phyloP scores from a whole-genome alignment of 306 rosid species.

The Ceratonia siliqua region DNA sequence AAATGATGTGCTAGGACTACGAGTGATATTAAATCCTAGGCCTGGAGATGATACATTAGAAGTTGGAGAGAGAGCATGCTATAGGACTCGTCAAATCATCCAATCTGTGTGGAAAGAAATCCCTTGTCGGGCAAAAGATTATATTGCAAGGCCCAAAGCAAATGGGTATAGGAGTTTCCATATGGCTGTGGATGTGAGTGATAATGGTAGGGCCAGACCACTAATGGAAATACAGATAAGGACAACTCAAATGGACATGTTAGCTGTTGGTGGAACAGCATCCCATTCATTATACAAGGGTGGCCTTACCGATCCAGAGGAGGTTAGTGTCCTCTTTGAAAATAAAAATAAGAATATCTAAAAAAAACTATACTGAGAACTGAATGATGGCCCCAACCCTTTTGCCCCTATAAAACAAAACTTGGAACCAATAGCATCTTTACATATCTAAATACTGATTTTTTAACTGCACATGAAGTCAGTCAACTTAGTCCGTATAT shows the following conservation, averaged over 20 bases:
- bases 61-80: constrained; percentile 79
- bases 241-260: constrained; percentile 79
- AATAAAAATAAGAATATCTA: constrained; percentile 1
- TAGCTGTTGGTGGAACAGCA: constrained; percentile 83
- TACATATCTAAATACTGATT: not conserved
- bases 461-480: not conserved
- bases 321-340: constrained; percentile 50
- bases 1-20: constrained; percentile 77
- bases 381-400: not conserved
- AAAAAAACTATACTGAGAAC: not conserved
- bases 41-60: constrained; percentile 41
- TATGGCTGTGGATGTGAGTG: constrained; percentile 89
- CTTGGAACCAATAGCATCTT: constrained; percentile 13
- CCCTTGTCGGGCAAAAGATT: constrained; percentile 78
- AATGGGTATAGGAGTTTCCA: constrained; percentile 91
- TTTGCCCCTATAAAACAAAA: not conserved
- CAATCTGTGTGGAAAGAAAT: constrained; percentile 79
- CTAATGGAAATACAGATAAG: constrained; percentile 90
- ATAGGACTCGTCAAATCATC: constrained; percentile 59
- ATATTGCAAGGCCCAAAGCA: constrained; percentile 76
- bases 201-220: constrained; percentile 58
- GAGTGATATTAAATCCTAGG: constrained; percentile 71
- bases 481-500: not conserved
- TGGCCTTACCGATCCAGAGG: constrained; percentile 86
- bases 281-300: constrained; percentile 94